Evolutionary conservation across 129 eudicot species (phyloP).

Genomic region (Silybum marianum): DNA sequence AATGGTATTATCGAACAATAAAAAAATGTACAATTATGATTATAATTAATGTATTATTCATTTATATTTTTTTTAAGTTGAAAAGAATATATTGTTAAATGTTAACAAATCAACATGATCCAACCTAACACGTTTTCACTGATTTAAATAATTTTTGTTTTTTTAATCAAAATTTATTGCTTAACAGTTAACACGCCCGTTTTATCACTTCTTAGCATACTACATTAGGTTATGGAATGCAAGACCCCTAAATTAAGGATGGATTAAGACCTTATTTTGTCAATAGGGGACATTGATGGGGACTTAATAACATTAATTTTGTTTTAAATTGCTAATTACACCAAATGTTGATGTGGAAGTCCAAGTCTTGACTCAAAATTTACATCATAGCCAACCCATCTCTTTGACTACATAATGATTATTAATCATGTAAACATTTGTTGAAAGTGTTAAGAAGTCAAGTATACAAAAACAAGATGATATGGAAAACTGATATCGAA

Average conservation of each 20-base stretch:
- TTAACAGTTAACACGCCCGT: not conserved
- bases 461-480: not conserved
- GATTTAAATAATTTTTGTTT: not conserved
- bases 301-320: conserved; percentile 19
- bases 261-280: conserved; percentile 40
- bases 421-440: not conserved
- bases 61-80: not conserved
- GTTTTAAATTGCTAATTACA: not conserved
- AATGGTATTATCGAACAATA: not conserved
- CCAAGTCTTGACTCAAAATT: conserved; percentile 5
- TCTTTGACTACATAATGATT: not conserved
- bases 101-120: not conserved
- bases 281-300: conserved; percentile 46
- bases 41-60: no score
- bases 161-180: not conserved
- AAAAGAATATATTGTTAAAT: no score
- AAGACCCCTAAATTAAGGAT: conserved; percentile 56
- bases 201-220: not conserved
- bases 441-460: not conserved
- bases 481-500: not conserved
- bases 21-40: no score
- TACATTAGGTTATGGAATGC: conserved; percentile 26
- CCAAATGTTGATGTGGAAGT: conserved; percentile 28
- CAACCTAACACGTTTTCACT: not conserved
- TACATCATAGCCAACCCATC: not conserved